phyloP scores from a whole-genome alignment of 495 filamentous ascomycete genomes.

The Penicillium egyptiacum region DNA sequence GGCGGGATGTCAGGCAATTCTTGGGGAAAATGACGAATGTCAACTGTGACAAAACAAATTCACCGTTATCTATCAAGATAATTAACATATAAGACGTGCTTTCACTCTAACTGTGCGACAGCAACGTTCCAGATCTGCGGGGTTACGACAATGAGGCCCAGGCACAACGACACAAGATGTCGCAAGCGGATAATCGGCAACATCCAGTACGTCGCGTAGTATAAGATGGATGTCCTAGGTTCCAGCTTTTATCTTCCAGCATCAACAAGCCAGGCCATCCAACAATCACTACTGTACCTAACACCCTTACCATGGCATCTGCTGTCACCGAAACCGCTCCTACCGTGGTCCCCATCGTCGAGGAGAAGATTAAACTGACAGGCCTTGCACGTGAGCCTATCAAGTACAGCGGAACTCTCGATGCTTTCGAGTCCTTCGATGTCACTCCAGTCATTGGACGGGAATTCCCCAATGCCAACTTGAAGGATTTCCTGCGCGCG shows the following conservation, averaged over 20 bases:
- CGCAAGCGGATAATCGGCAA: slow-evolving; percentile 21
- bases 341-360: slow-evolving; percentile 20
- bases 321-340: slow-evolving; percentile 22
- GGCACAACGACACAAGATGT: not conserved
- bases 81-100: slow-evolving; percentile 9
- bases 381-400: slow-evolving; percentile 41
- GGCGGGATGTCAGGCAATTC: slow-evolving; percentile 15
- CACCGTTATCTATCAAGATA: not conserved
- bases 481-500: slow-evolving; percentile 60
- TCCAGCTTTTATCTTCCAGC: not conserved
- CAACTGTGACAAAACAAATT: not conserved
- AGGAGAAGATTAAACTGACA: slow-evolving; percentile 19
- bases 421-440: slow-evolving; percentile 60
- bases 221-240: slow-evolving; percentile 5
- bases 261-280: not conserved
- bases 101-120: slow-evolving; percentile 9
- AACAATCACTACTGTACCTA: not conserved
- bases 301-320: slow-evolving; percentile 25
- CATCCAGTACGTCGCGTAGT: not conserved
- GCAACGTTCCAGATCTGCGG: slow-evolving; percentile 2
- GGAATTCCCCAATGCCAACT: slow-evolving; percentile 59
- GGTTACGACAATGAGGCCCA: not conserved
- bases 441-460: slow-evolving; percentile 67
- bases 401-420: slow-evolving; percentile 52
- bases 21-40: slow-evolving; percentile 8